A percentile compares a stretch with the other conserved stretches of the same genome.
phyloP scores from a whole-genome alignment of 495 filamentous ascomycete species.

The Echria macrotheca region DNA sequence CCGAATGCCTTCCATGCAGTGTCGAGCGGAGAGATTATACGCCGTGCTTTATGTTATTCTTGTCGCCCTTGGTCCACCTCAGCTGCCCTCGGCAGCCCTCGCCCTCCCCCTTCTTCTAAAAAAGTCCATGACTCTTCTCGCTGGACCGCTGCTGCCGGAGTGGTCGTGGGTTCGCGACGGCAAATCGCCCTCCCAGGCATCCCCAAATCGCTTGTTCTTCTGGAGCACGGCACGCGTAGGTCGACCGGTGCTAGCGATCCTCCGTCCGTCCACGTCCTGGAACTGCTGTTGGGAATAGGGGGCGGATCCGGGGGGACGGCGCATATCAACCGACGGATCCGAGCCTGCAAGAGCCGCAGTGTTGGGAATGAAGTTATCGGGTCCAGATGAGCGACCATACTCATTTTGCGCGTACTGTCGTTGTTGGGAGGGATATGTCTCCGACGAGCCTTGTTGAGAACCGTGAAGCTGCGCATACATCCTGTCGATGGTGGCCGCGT shows the following conservation, averaged over 20 bases:
- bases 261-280: constrained; percentile 17
- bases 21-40: background rate
- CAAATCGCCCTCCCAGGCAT: constrained; percentile 79
- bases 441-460: constrained; percentile 17
- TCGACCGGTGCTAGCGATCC: constrained; percentile 19
- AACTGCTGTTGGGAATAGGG: constrained; percentile 30
- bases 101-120: constrained; percentile 84
- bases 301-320: constrained; percentile 27
- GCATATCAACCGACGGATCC: constrained; percentile 42
- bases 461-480: constrained; percentile 38
- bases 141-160: constrained; percentile 76
- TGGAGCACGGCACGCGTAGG: constrained; percentile 56
- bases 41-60: too few species aligned
- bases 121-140: constrained; percentile 94
- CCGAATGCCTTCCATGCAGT: background rate
- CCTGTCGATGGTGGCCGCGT: constrained; percentile 32
- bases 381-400: constrained; percentile 30
- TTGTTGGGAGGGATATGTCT: constrained; percentile 16
- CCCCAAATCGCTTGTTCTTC: constrained; percentile 81
- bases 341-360: constrained; percentile 41
- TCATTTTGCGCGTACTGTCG: constrained; percentile 27
- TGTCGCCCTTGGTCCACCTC: background rate
- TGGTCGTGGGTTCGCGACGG: constrained; percentile 55
- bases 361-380: constrained; percentile 38
- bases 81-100: constrained; percentile 46